Percentiles rank a stretch among this genome's conserved stretches.
phyloP scores from a whole-genome alignment of 192 early-diverging fungal species.

The Rhizoclosmatium sp. region DNA sequence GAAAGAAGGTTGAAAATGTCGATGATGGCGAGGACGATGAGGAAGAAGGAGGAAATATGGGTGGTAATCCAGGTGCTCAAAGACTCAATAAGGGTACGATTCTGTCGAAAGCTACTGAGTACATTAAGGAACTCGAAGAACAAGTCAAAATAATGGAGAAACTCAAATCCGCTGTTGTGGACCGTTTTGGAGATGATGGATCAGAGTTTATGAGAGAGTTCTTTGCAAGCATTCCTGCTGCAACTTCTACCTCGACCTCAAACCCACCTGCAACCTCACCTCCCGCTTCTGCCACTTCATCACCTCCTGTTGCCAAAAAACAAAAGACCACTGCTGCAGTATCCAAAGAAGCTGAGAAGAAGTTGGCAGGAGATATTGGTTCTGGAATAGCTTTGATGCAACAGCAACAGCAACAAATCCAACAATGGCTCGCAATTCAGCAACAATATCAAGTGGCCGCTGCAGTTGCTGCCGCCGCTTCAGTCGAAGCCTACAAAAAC shows the following conservation, averaged over 20 bases:
- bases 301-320: not conserved
- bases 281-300: not conserved
- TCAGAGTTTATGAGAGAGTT: slow-evolving; percentile 7
- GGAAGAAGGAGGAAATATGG: slow-evolving; percentile 26
- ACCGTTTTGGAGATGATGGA: slow-evolving; percentile 9
- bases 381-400: slow-evolving; percentile 29
- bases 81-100: slow-evolving; percentile 96
- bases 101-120: slow-evolving; percentile 89
- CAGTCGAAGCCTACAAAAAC: slow-evolving; percentile 30
- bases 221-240: not conserved
- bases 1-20: slow-evolving; percentile 42
- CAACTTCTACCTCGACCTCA: not conserved
- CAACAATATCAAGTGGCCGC: slow-evolving; percentile 39
- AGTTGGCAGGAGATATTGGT: not conserved
- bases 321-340: not conserved
- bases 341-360: not conserved
- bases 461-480: slow-evolving; percentile 30
- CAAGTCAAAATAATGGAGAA: not conserved
- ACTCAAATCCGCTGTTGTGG: not conserved
- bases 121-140: slow-evolving; percentile 68
- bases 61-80: slow-evolving; percentile 6
- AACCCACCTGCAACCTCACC: not conserved
- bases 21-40: slow-evolving; percentile 66
- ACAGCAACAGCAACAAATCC: slow-evolving; percentile 36
- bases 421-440: slow-evolving; percentile 33